These are phyloP conservation scores for Crithidia mellificae DNA, from an alignment of 208 protist genomes.

Conservation along the genomic window DNA sequence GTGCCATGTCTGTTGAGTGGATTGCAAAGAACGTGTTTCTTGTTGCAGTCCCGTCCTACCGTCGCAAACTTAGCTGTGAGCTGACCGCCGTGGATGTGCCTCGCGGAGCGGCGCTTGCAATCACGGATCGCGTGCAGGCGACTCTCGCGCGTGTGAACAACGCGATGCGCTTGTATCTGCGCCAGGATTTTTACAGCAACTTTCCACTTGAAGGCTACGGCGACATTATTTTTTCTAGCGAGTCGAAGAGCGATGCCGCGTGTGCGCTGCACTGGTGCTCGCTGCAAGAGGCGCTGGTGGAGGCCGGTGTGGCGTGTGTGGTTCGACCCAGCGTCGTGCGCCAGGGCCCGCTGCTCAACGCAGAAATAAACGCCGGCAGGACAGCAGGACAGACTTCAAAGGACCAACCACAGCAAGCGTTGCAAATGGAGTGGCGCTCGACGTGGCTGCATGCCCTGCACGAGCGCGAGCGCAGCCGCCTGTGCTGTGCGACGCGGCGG, in stretches of 20 bases:
- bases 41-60: slow-evolving; percentile 35
- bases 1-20: slow-evolving; percentile 43
- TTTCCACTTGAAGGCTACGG: slow-evolving; percentile 53
- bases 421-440: neutral
- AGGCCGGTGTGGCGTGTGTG: slow-evolving; percentile 41
- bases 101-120: slow-evolving; percentile 16
- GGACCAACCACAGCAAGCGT: neutral
- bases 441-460: slow-evolving; percentile 33
- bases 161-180: slow-evolving; percentile 42
- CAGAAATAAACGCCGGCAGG: slow-evolving; percentile 11
- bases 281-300: slow-evolving; percentile 51
- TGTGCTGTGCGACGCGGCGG: slow-evolving; percentile 20
- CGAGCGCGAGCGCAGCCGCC: slow-evolving; percentile 12
- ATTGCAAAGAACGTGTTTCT: slow-evolving; percentile 58
- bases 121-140: slow-evolving; percentile 7
- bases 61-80: slow-evolving; percentile 48
- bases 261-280: slow-evolving; percentile 38
- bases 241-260: slow-evolving; percentile 9
- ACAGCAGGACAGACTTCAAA: no score
- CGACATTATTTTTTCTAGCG: slow-evolving; percentile 48
- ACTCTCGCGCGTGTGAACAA: slow-evolving; percentile 26
- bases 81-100: slow-evolving; percentile 59
- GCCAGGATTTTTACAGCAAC: slow-evolving; percentile 44
- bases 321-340: slow-evolving; percentile 39
- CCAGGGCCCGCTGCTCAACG: slow-evolving; percentile 27